Conservation (phyloP, 2,329 filamentous ascomycete genomes). For the Xylariales sp. region DNA sequence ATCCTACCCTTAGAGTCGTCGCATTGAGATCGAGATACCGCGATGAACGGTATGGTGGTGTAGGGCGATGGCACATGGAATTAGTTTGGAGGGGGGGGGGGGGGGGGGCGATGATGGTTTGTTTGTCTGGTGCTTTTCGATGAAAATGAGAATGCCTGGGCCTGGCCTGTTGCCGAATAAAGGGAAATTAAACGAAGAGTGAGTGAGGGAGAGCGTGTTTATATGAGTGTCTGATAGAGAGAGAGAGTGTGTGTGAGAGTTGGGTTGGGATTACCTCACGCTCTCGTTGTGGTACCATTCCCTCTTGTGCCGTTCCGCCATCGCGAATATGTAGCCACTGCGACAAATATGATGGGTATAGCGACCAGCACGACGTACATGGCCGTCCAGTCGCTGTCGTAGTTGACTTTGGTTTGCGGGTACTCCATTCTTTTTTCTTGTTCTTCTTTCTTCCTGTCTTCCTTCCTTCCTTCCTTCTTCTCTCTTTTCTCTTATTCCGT, state of each 20-base stretch:
- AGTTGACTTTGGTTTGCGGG: conserved; percentile 21
- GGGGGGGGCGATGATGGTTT: neutral
- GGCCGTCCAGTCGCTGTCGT: conserved; percentile 44
- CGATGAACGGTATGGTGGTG: neutral
- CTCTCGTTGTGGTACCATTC: neutral
- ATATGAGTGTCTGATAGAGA: neutral
- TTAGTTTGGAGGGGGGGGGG: neutral
- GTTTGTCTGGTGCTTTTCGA: neutral
- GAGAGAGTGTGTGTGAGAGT: neutral
- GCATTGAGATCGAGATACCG: too few relatives aligned
- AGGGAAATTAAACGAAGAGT: neutral
- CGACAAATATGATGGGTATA: conserved; percentile 43
- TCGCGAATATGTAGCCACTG: conserved; percentile 36
- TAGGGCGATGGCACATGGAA: neutral
- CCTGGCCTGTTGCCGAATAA: neutral
- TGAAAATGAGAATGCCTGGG: neutral
- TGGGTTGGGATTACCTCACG: neutral
- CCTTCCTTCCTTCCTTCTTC: neutral
- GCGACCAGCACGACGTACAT: conserved; percentile 44
- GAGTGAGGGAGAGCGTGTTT: neutral
- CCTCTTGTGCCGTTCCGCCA: conserved; percentile 32
- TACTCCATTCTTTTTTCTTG: conserved; percentile 13
- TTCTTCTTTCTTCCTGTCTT: neutral
- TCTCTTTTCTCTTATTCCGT: neutral
- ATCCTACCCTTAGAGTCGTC: too few relatives aligned